phyloP scores from a whole-genome alignment of 169 alveolate species.

The Eimeria acervulina region DNA sequence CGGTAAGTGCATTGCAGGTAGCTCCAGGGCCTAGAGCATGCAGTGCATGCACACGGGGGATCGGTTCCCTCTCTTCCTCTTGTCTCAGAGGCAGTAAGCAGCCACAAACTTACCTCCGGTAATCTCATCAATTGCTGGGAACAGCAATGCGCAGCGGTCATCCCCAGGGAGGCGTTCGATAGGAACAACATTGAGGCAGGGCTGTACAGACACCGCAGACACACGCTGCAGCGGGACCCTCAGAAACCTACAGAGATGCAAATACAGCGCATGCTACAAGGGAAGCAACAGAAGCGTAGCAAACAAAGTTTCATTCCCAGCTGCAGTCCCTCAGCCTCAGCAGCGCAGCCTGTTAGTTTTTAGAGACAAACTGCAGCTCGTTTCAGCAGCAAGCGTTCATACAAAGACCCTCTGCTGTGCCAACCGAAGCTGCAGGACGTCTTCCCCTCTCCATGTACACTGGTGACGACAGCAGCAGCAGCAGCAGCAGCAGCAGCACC shows the following conservation, averaged over 20 bases:
- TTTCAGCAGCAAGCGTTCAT: too few relatives aligned
- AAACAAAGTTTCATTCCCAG: neutral
- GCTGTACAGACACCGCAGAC: slow-evolving; percentile 30
- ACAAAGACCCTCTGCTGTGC: too few relatives aligned
- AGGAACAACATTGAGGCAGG: slow-evolving; percentile 73
- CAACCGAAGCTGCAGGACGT: neutral
- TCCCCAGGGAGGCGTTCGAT: slow-evolving; percentile 72
- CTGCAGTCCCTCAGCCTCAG: neutral
- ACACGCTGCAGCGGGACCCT: neutral
- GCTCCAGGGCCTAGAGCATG: neutral
- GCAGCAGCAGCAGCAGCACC: neutral
- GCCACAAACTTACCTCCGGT: slow-evolving; percentile 11
- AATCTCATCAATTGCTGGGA: slow-evolving; percentile 79
- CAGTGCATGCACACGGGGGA: neutral
- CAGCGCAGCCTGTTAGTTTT: neutral
- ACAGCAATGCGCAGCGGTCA: slow-evolving; percentile 81
- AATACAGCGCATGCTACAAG: neutral
- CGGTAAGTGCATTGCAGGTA: neutral
- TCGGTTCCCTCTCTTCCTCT: neutral
- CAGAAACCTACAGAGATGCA: neutral
- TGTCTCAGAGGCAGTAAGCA: neutral
- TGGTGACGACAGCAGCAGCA: neutral
- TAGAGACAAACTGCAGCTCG: neutral
- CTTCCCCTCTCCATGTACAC: neutral
- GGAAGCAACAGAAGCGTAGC: neutral